Base-by-base conservation (phyloP, 345 rosid species). In the Brassica incana region DNA sequence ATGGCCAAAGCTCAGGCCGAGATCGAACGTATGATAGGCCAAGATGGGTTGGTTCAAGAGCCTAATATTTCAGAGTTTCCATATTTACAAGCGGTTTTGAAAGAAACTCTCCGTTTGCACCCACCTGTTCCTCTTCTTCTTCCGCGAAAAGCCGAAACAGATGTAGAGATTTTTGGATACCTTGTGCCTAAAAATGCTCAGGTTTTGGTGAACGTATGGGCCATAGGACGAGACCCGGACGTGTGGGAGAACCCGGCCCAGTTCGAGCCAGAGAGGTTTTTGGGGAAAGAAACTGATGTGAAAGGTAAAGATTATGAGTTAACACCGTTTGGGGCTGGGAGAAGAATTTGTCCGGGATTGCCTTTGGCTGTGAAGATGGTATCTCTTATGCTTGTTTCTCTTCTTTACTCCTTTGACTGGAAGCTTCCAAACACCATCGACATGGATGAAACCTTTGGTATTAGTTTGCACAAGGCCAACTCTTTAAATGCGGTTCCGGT, bases 321-420 rank as follows among this genome's bases (percentile, higher is more conserved):
- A 1, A 69, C 67, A 29, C 82, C 82, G 50, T 78, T 78, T 16
- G 82, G 82, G 3, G 65, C 66, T 1, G 85, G 85, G 10, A 64
- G 84, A 0, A 71, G 84, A 67, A 81, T 81, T 2, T 81, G 84
- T n/a, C 81, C 81, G 8, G 84, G 84, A 16, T 69, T 87, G 74
- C 82, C 86, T 7, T 32, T 87, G 33, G 91, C 82, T 1, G n/a
- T 50, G 8, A 83, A 80, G 40, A 84, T 67, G 73, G 23, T 88
- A 38, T 82, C 81, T 54, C 29, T 84, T 1, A 81, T 85, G 83
- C 72, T 90, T 81, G 89, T 80, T 52, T 73, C 83, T 43, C 75
- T 87, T n/a, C 61, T 87, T 11, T 81, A 77, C 50, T 76, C 73
- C 8, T 88, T 88, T 73, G 85, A 88, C 12, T 88, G 91, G 91